These are phyloP conservation scores for Candida anglica DNA, from an alignment of 805 yeast species.

Conservation along the genomic window DNA sequence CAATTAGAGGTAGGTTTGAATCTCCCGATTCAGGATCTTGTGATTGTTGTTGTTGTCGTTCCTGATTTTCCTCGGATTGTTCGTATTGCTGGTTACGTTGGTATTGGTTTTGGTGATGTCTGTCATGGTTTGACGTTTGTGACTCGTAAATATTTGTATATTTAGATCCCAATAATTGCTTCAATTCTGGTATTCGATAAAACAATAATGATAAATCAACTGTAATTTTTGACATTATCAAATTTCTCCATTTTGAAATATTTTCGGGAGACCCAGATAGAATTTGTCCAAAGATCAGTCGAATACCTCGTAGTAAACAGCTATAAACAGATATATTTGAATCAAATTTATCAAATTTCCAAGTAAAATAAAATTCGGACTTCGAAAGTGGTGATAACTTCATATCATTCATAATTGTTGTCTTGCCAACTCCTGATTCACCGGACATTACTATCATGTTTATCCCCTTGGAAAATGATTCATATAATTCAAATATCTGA, in stretches of 20 bases:
- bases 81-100: conserved; percentile 3
- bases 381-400: conserved; percentile 28
- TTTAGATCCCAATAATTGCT: conserved; percentile 38
- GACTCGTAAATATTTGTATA: conserved; percentile 21
- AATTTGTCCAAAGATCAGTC: conserved; percentile 37
- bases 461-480: conserved; percentile 9
- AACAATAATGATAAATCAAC: conserved; percentile 40
- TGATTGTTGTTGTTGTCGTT: no score
- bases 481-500: conserved; percentile 5
- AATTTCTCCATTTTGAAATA: conserved; percentile 37
- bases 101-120: no score
- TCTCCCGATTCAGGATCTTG: neutral
- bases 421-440: conserved; percentile 43
- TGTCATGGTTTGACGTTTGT: neutral
- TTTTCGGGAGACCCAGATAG: conserved; percentile 31
- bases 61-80: neutral
- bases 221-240: conserved; percentile 32
- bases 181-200: conserved; percentile 42
- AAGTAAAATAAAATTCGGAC: conserved; percentile 23
- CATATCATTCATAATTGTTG: conserved; percentile 37
- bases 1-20: no score
- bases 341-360: conserved; percentile 26
- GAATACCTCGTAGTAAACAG: conserved; percentile 33
- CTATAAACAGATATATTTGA: conserved; percentile 29
- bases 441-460: conserved; percentile 35